Base-by-base conservation (phyloP, 495 filamentous ascomycete genomes). In the Aspergillus nidulans region DNA sequence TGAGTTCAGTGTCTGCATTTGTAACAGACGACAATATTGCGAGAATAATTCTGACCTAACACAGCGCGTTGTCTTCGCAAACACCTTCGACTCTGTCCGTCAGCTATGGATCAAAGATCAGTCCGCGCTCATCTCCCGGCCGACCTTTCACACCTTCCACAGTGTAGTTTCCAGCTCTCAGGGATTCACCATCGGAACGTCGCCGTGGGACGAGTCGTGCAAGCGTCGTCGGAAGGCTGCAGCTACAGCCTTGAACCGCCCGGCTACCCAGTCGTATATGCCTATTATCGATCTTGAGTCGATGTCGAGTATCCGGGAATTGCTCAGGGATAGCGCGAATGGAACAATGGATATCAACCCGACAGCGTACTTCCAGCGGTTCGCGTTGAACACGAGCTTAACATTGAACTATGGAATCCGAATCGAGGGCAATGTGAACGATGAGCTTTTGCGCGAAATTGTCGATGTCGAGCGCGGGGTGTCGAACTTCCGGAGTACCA, bases 111-210 rank as follows among this genome's bases (percentile, higher is more conserved):
- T 88, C 58, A 86, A 81, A 40, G 85, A 89, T 53, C 83, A 85
- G 61, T 84, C 82, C 0, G 80, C 84, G n/a, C 73, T 88, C 24
- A 86, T 87, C 59, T 87, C 84, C 3, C 78, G 86, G 6, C 86
- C 86, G 0, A 86, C 75, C 0, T 81, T 87, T 50, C 84, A 88
- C 63, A 88, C 85, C 1, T 88, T 88, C 73, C 86, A 89, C 61
- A 84, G 74, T 30, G 85, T 88, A 6, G 84, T 88, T 6, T 86
- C 84, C 38, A 80, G 73, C 56, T 85, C 81, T 15, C 83, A 87
- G 69, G 85, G 85, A 7, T 88, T 85, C 63, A 88, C 85, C 0
- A 86, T 90, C 56, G 86, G 86, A 6, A 88, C 86, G 0, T 86
- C 82, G 0, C 86, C 86, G 0, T 90, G 85, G 85, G 85, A 88